Conservation (phyloP, 2,329 filamentous ascomycete genomes). For the Myriosclerotinia duriaeana region DNA sequence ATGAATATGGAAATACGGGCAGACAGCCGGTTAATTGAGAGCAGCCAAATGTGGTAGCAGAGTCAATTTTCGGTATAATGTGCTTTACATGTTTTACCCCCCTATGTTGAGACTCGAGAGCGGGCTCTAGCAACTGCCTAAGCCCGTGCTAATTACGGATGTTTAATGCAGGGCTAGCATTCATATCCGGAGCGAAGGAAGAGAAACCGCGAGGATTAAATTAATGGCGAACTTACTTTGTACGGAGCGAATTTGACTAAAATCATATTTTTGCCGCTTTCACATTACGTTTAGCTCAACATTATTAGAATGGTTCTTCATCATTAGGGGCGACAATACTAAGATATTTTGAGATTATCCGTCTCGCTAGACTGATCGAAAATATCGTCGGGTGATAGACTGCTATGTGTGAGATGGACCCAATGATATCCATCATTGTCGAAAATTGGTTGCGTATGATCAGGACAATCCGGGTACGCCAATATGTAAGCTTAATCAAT, state of each 20-base stretch:
- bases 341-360: constrained; percentile 1
- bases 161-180: background rate
- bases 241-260: constrained; percentile 1
- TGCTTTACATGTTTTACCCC: background rate
- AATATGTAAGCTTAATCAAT: constrained; percentile 18
- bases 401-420: background rate
- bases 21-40: constrained; percentile 33
- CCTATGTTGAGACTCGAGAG: constrained; percentile 1
- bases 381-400: constrained; percentile 1
- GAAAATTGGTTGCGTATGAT: background rate
- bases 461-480: constrained; percentile 8
- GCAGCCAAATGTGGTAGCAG: constrained; percentile 29
- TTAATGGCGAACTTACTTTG: constrained; percentile 9
- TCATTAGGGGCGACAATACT: background rate
- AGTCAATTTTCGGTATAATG: background rate
- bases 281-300: background rate
- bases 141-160: constrained; percentile 13
- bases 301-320: background rate
- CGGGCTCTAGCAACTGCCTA: background rate
- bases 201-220: constrained; percentile 7
- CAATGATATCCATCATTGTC: background rate
- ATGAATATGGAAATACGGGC: constrained; percentile 35
- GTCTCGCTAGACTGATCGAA: background rate
- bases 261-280: background rate
- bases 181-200: constrained; percentile 10